Conservation (phyloP, 768 basidiomycete genomes). For the Leucosporidium scottii region DNA sequence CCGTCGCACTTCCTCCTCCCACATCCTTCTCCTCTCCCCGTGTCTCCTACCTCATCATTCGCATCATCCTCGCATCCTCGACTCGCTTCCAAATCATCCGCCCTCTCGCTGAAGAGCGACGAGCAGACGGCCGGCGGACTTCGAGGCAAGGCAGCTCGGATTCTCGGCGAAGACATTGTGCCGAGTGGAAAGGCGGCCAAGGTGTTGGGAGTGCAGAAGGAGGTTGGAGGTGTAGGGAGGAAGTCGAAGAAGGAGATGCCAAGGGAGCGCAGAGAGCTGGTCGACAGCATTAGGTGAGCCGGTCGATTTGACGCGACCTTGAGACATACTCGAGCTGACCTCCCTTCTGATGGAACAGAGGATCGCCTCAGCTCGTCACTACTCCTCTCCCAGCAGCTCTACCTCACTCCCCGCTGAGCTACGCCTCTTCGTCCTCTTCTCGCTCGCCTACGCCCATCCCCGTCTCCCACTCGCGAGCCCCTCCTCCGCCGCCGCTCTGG, state of each 20-base stretch:
- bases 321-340: neutral
- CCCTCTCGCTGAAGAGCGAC: neutral
- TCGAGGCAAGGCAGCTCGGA: neutral
- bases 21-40: too few relatives aligned
- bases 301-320: neutral
- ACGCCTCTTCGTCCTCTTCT: too few relatives aligned
- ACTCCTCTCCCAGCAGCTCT: neutral
- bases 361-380: neutral
- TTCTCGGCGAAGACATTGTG: neutral
- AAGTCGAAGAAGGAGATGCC: neutral
- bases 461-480: too few relatives aligned
- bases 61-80: too few relatives aligned
- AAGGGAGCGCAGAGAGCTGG: neutral
- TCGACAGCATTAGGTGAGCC: neutral
- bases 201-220: neutral
- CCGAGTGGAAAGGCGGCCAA: neutral
- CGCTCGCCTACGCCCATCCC: too few relatives aligned
- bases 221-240: neutral
- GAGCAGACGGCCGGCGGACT: neutral
- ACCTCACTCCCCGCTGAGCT: neutral
- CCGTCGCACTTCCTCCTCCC: too few relatives aligned
- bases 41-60: too few relatives aligned
- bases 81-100: too few relatives aligned
- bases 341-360: neutral
- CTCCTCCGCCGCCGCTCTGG: too few relatives aligned